Conservation (phyloP, 2,329 filamentous ascomycete species). For the Grosmannia clavigera region DNA sequence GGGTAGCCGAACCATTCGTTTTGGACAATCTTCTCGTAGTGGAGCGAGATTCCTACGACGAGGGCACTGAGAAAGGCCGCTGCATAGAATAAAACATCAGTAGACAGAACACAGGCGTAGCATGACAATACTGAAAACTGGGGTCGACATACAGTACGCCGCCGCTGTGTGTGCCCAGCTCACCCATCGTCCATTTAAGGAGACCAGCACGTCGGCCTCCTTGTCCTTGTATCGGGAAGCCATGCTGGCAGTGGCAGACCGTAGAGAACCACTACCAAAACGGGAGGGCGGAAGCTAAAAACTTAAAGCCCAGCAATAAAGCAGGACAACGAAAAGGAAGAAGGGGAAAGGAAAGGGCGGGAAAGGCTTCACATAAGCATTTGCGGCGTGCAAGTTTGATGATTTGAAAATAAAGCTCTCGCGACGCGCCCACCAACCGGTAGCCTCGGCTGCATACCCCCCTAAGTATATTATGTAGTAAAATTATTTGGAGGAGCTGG, state of each 20-base stretch:
- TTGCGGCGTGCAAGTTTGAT: neutral
- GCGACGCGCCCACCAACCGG: neutral
- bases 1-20: slow-evolving; percentile 95
- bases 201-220: slow-evolving; percentile 44
- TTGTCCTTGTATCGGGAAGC: slow-evolving; percentile 48
- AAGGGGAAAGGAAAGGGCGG: neutral
- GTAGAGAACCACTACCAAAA: neutral
- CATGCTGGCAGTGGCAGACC: slow-evolving; percentile 3
- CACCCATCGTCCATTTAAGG: slow-evolving; percentile 79
- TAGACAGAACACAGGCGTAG: neutral
- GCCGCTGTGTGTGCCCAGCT: slow-evolving; percentile 75
- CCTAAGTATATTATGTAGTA: neutral
- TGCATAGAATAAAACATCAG: slow-evolving; percentile 19
- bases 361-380: neutral
- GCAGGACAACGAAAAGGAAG: neutral
- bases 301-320: neutral
- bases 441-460: neutral
- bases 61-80: slow-evolving; percentile 80
- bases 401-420: neutral
- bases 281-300: neutral
- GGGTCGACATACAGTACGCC: slow-evolving; percentile 55
- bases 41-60: slow-evolving; percentile 65
- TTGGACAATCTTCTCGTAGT: slow-evolving; percentile 94
- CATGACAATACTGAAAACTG: no score
- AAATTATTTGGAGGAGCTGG: neutral